Evolutionary conservation across 1,284 basidiomycete species (phyloP).

Genomic region (Microbotryum saponariae): DNA sequence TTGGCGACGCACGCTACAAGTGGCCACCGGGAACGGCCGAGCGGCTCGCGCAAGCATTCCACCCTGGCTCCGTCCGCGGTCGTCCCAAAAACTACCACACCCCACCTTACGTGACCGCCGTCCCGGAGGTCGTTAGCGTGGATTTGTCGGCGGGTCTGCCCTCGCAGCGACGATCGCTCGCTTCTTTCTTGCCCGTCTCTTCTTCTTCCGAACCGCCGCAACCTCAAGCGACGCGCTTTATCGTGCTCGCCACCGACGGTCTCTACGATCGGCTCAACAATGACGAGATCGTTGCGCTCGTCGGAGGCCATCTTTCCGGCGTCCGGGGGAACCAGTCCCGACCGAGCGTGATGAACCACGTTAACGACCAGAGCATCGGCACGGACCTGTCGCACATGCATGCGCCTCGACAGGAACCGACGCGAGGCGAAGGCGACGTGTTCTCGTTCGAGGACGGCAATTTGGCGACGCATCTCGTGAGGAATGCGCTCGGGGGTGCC

Average conservation of each 20-base stretch:
- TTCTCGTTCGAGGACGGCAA: slow-evolving; percentile 69
- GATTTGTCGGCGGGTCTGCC: slow-evolving; percentile 17
- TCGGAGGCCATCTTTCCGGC: slow-evolving; percentile 72
- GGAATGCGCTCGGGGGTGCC: slow-evolving; percentile 87
- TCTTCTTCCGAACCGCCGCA: slow-evolving; percentile 20
- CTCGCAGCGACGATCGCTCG: slow-evolving; percentile 21
- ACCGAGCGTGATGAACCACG: slow-evolving; percentile 20
- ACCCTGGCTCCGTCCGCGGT: slow-evolving; percentile 28
- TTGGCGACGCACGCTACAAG: slow-evolving; percentile 88
- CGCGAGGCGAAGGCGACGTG: slow-evolving; percentile 50
- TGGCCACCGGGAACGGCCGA: slow-evolving; percentile 46
- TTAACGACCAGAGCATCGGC: slow-evolving; percentile 5
- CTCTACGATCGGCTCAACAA: slow-evolving; percentile 79
- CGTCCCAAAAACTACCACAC: slow-evolving; percentile 50
- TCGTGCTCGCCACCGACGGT: slow-evolving; percentile 87
- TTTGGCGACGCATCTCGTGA: slow-evolving; percentile 79
- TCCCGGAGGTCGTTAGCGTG: slow-evolving; percentile 66
- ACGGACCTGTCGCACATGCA: slow-evolving; percentile 14
- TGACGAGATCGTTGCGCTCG: slow-evolving; percentile 86
- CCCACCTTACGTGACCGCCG: slow-evolving; percentile 78
- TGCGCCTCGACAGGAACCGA: slow-evolving; percentile 29
- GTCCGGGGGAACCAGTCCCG: slow-evolving; percentile 45
- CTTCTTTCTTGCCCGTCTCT: slow-evolving; percentile 30
- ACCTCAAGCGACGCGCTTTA: slow-evolving; percentile 48
- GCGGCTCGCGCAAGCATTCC: slow-evolving; percentile 41